Base-by-base conservation (phyloP, 768 basidiomycete species). In the Boletus huronensis region DNA sequence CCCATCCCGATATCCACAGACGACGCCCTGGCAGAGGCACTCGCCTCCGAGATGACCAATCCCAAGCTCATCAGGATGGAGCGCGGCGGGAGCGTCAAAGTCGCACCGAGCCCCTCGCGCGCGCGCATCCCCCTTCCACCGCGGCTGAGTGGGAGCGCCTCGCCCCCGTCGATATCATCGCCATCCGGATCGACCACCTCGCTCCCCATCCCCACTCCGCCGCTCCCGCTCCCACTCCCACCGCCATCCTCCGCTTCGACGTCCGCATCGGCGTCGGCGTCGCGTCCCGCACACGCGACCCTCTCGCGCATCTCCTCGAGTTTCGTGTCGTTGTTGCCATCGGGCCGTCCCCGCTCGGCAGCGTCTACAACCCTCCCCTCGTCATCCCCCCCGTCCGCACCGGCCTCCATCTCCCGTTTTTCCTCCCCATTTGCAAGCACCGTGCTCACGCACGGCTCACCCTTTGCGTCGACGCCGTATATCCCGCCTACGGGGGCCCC, bases 401-500 rank as follows among this genome's bases (percentile, higher is more conserved):
- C 66, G 0, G 56, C 50, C 21, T 17, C 58, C 6, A 17, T 57
- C 5, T 53, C 64, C 5, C 60, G 62, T 3, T 53, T 54, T 25
- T 54, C 62, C 21, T 48, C 63, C n/a, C 53, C 62, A 5, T 64
- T 48, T 41, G 25, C 42, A 21, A 50, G 46, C 10, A 35, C 59
- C 11, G 25, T 52, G 1, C 63, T 74, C 34, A 72, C 74, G 3
- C 79, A 82, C 48, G 75, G 77, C 0, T 78, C 81, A 5, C 83
- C 85, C 0, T 85, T 85, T 53, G 73, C 72, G 0, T 61, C 75
- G 10, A 65, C 74, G 31, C 70, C 73, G 2, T 78, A 78, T 67
- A 71, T 73, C 17, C 79, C 72, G 46, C 78, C 85, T 0, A 72
- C 64, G 48, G 84, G 91, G n/a, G 92, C 91, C 0, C 91, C 91